Evolutionary conservation across 164 flowering plant genomes (phyloP), one percentile per base, ranked within the genome.

Genomic region (Chloranthus sessilifolius): DNA sequence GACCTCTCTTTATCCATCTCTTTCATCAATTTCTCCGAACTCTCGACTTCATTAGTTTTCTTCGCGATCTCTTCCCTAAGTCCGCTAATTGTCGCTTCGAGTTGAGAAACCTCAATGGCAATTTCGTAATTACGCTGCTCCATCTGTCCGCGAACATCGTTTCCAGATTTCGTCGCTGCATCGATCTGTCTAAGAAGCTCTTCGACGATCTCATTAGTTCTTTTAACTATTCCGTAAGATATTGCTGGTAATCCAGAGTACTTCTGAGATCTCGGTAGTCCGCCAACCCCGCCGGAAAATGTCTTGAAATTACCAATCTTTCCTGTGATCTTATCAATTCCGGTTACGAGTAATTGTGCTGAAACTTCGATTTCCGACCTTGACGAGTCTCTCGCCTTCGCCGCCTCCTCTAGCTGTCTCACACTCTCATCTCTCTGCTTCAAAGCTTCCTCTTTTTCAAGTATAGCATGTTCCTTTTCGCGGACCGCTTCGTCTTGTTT

Each of bases 91-190:
- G 83, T 69, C 0, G 96, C 92, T 65, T 91, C 96, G 29, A 91
- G 86, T 79, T 91, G 77, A 20, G 96, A 91, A 64, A 91, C 95
- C 66, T 91, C 96, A 61, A 91, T 91, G 20, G 96, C 98, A 59
- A 91, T 88, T 64, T 83, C 96, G 65, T 85, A 91, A 70, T 85
- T 88, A 56, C 95, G 64, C 53, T 85, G 96, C 31, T 91, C 98
- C 65, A 88, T 78, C 78, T 71, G 81, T 42, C 76, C 96, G 3
- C 95, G 69, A 11, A 79, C 84, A 26, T 83, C 88, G 54, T 87
- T 76, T 66, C 95, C 78, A 5, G 82, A 68, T 69, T 87, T 87
- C 1, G 59, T 36, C 0, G 79, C 66, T 23, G 54, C 37, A 23
- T 88, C 95, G 42, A 77, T 53, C 82, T 88, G 96, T 51, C 57